These are phyloP conservation scores for Neonectria magnoliae DNA, from an alignment of 2,329 filamentous ascomycete genomes.

Conservation along the genomic window DNA sequence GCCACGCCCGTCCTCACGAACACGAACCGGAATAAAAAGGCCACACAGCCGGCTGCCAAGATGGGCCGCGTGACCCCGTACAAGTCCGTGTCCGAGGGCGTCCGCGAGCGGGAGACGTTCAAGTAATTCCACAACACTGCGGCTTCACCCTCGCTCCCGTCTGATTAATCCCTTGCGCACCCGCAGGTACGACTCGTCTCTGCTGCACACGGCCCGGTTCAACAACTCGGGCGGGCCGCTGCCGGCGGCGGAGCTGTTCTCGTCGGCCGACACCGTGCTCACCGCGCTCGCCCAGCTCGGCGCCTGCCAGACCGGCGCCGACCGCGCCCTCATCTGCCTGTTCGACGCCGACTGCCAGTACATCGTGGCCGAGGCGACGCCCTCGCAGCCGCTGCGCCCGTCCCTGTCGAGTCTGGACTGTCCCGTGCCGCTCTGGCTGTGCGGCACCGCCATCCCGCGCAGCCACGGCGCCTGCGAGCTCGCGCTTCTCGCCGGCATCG, in stretches of 20 bases:
- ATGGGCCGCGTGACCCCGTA: background rate
- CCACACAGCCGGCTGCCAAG: background rate
- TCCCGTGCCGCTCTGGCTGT: constrained; percentile 39
- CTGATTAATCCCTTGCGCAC: background rate
- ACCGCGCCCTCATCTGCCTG: constrained; percentile 59
- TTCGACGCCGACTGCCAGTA: constrained; percentile 61
- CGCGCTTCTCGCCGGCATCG: constrained; percentile 28
- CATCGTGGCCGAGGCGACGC: constrained; percentile 62
- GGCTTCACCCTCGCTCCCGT: too few relatives aligned
- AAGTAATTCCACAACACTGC: constrained; percentile 30
- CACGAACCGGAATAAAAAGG: too few relatives aligned
- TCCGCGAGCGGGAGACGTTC: constrained; percentile 47
- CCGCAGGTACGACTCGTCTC: constrained; percentile 30
- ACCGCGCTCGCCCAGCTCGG: constrained; percentile 62
- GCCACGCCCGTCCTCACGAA: too few relatives aligned
- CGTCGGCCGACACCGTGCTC: constrained; percentile 52
- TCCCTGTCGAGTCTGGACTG: constrained; percentile 36
- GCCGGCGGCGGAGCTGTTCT: constrained; percentile 38
- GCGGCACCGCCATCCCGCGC: constrained; percentile 47
- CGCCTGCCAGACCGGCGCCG: constrained; percentile 53
- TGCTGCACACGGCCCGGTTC: constrained; percentile 28
- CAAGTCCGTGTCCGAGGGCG: background rate
- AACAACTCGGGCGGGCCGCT: constrained; percentile 39
- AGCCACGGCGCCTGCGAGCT: constrained; percentile 43
- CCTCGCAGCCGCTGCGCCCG: constrained; percentile 47